Evolutionary conservation across 2,329 filamentous ascomycete genomes (phyloP), one percentile per base, ranked within the genome.

Genomic region (Colletotrichum sp.): DNA sequence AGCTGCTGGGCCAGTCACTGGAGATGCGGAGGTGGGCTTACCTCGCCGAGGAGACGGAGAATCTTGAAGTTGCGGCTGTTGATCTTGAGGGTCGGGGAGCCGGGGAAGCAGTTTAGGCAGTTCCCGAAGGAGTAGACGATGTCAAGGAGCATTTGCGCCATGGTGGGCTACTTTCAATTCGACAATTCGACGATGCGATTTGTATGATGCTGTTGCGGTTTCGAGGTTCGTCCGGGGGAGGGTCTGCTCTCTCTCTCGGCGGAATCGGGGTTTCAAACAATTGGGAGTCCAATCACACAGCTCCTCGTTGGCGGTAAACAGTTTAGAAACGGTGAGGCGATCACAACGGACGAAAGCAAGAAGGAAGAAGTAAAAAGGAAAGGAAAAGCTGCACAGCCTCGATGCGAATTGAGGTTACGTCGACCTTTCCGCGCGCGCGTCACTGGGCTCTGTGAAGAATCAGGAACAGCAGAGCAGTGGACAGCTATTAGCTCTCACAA

Each of bases 41-140:
- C 95, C 91, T 99, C 97, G 84, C 97, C 97, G 5, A 99, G 90
- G 67, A 99, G 89, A 76, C 97, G 94, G 80, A 98, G 88, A 84
- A 99, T 98, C 90, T 98, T 99, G 90, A 98, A 98, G 87, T 93
- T 97, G 77, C 96, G 93, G 82, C 91, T 94, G 86, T 99, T 99
- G 88, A 99, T 97, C 87, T 97, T 98, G 80, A 99, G 92, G 72
- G 96, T 95, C 74, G 97, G 96, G 79, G 95, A 96, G 80, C 95
- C 95, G 16, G 97, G 96, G 83, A 99, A 99, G 89, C 97, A 99
- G 86, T 94, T 96, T 86, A 99, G 93, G 89, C 96, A 99, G 87
- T 96, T 98, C 78, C 95, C 96, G 77, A 99, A 91, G 76, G 96
- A 98, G 85, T 97, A 98, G 80, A 99, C 88, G 44, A 98, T 89